Percentiles rank a stretch among this genome's conserved stretches.
phyloP scores from a whole-genome alignment of 345 rosid species.

The Eucalyptus sp. region DNA sequence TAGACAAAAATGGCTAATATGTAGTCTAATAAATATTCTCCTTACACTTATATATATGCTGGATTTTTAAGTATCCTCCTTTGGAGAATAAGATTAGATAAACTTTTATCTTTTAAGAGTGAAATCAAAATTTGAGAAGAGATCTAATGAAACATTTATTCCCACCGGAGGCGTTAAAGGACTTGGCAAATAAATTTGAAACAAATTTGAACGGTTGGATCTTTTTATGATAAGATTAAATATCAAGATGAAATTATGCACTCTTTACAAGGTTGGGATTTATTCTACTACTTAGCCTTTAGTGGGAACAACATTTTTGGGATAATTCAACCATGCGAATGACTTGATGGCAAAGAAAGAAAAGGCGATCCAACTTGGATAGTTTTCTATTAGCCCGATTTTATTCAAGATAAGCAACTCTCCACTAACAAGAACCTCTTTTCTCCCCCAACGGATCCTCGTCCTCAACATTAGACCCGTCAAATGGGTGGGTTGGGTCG shows the following conservation, averaged over 20 bases:
- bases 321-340: not conserved
- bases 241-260: not conserved
- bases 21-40: too few relatives aligned
- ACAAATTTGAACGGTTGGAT: not conserved
- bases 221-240: not conserved
- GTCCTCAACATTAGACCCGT: not conserved
- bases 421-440: not conserved
- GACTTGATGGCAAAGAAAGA: not conserved
- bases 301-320: not conserved
- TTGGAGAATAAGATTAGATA: too few relatives aligned
- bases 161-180: fast-evolving
- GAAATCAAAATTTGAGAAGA: not conserved
- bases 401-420: not conserved
- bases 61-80: too few relatives aligned
- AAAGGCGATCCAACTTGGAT: not conserved
- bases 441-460: not conserved
- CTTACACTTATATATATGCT: too few relatives aligned
- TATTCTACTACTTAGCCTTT: too few relatives aligned
- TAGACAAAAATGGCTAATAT: too few relatives aligned
- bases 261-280: not conserved
- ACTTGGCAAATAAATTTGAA: too few relatives aligned
- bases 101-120: too few relatives aligned
- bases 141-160: not conserved
- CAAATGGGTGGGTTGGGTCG: too few relatives aligned
- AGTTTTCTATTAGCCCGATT: not conserved